Evolutionary conservation across 2,329 filamentous ascomycete species (phyloP).

Genomic region (Penicillium psychrosexuale): DNA sequence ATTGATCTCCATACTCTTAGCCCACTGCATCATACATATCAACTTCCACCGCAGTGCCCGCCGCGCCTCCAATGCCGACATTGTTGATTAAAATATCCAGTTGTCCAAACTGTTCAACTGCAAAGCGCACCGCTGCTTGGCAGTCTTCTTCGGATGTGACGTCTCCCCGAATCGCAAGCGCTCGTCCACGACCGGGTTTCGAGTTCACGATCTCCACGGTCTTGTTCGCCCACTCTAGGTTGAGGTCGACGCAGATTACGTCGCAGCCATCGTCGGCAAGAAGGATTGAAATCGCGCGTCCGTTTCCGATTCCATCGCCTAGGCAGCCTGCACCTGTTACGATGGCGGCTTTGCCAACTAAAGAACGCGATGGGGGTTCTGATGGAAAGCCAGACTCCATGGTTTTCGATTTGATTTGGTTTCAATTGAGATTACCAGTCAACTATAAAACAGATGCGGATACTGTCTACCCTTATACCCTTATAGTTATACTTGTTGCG

Average conservation of each 20-base stretch:
- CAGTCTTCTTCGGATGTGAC: slow-evolving; percentile 57
- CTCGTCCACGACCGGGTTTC: slow-evolving; percentile 38
- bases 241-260: slow-evolving; percentile 59
- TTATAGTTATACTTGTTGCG: not conserved
- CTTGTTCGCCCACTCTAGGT: slow-evolving; percentile 48
- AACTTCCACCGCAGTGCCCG: slow-evolving; percentile 59
- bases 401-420: not conserved
- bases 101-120: slow-evolving; percentile 49
- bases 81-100: slow-evolving; percentile 65
- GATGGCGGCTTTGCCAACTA: slow-evolving; percentile 39
- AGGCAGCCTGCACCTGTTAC: slow-evolving; percentile 59
- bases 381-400: slow-evolving; percentile 18
- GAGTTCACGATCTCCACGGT: slow-evolving; percentile 54
- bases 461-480: not conserved
- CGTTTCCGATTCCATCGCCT: slow-evolving; percentile 60
- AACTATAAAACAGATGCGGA: not conserved
- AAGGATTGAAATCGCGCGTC: slow-evolving; percentile 56
- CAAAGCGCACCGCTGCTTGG: slow-evolving; percentile 37
- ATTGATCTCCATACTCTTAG: slow-evolving; percentile 58
- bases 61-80: slow-evolving; percentile 59
- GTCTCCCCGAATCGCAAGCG: slow-evolving; percentile 42
- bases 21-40: slow-evolving; percentile 60
- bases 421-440: not conserved
- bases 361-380: slow-evolving; percentile 24
- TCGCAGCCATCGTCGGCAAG: slow-evolving; percentile 58